Base-by-base conservation (phyloP, 2,329 filamentous ascomycete genomes). In the Trichoderma aggressivum region DNA sequence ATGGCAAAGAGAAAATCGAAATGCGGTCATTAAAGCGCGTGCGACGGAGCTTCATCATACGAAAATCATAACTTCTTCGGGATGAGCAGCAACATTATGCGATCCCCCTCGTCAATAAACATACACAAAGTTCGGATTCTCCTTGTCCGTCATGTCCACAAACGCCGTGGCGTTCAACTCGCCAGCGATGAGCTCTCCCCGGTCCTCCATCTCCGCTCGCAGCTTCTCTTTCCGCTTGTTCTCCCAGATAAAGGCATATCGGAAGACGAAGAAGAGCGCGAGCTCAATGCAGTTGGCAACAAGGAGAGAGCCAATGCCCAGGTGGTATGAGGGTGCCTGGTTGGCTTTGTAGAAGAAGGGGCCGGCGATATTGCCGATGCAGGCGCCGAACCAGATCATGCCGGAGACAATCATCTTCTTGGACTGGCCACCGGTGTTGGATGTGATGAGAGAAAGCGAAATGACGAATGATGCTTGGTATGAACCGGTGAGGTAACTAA, bases 351-450 rank as follows among this genome's bases (percentile, higher is more conserved):
- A 91, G 79, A 90, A 90, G 78, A 90, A 90, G 0, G 89, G 89
- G 0, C 88, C 86, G 5, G 84, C 85, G 55, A 90, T 88, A 75
- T 90, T 90, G 6, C 88, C 88, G 1, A 86, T 83, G 74, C 87
- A 89, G 70, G 87, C 87, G 0, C 87, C 87, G 11, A 90, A 81
- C 79, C 88, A 90, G 2, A 89, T 82, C 70, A 88, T 84, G 1
- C 86, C 88, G 26, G 88, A 89, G n/a, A 88, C 88, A 30, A 90
- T 86, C 59, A 90, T 87, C 76, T 91, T 89, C 76, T 90, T 90
- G 1, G 87, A 89, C 73, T 89, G 87, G 0, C 88, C 88, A 1
- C 81, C 84, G 0, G 83, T 84, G 74, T 87, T 87, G 47, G 84
- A 84, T 0, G 84, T 85, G 55, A 83, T 83, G 71, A 86, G 81